These are phyloP conservation scores for Eucalyptus decipiens DNA, from an alignment of 345 rosid genomes.

Conservation along the genomic window DNA sequence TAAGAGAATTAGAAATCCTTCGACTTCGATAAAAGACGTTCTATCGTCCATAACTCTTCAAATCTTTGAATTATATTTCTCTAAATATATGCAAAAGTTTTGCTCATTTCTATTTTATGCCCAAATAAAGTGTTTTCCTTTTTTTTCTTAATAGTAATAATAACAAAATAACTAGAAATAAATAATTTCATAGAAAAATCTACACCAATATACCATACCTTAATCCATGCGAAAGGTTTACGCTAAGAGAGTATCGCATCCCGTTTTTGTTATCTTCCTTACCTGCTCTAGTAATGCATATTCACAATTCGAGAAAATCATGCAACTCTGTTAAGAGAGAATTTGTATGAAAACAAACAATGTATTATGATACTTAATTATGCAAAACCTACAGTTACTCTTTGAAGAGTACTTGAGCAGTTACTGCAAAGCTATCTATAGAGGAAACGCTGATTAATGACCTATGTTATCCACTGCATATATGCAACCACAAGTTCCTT, in stretches of 20 bases:
- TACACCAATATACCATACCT: background rate
- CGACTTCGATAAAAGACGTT: background rate
- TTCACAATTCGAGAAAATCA: background rate
- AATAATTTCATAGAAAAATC: background rate
- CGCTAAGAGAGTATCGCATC: background rate
- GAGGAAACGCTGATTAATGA: background rate
- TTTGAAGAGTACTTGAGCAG: background rate
- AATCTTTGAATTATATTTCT: background rate
- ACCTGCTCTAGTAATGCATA: background rate
- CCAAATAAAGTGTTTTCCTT: background rate
- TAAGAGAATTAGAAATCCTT: background rate
- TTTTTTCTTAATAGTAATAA: background rate
- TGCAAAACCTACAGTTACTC: background rate
- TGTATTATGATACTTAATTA: background rate
- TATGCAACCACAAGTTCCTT: background rate
- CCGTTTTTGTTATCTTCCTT: background rate
- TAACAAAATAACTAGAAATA: background rate
- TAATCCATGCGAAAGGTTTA: background rate
- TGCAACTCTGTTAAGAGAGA: background rate
- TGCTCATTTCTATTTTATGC: background rate
- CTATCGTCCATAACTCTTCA: background rate
- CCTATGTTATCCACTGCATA: background rate
- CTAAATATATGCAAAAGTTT: background rate
- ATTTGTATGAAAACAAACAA: background rate
- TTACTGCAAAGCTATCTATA: background rate